Conservation (phyloP, 176 grass and related monocot genomes). For the Carex scoparia region DNA sequence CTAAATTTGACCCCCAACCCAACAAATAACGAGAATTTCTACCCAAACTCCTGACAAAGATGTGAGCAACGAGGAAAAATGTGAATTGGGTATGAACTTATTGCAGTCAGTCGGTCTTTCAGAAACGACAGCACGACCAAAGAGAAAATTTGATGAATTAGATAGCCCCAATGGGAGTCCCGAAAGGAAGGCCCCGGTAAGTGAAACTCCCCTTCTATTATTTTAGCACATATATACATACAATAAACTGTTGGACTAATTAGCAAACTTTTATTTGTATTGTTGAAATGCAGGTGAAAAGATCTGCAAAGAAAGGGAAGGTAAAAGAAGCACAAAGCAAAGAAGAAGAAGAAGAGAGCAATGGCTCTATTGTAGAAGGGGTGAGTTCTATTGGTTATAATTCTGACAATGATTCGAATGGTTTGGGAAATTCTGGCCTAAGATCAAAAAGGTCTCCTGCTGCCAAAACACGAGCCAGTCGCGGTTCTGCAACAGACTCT, state of each 20-base stretch:
- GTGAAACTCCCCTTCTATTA: neutral
- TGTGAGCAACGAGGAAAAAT: slow-evolving; percentile 32
- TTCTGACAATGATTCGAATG: slow-evolving; percentile 38
- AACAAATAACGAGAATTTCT: slow-evolving; percentile 2
- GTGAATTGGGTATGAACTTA: slow-evolving; percentile 30
- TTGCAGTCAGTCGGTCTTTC: slow-evolving; percentile 16
- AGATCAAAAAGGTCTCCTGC: slow-evolving; percentile 23
- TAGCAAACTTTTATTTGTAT: neutral
- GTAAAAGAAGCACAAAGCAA: slow-evolving; percentile 22
- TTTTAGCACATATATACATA: neutral
- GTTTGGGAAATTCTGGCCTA: neutral
- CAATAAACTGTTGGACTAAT: neutral
- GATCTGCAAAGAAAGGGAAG: slow-evolving; percentile 30
- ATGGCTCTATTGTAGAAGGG: neutral
- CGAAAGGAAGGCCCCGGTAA: slow-evolving; percentile 26
- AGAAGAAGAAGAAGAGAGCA: slow-evolving; percentile 30
- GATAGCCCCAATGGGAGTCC: neutral
- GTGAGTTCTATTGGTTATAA: slow-evolving; percentile 39
- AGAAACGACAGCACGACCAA: slow-evolving; percentile 11
- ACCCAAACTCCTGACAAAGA: slow-evolving; percentile 23
- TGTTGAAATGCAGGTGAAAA: slow-evolving; percentile 38
- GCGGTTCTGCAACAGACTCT: slow-evolving; percentile 43
- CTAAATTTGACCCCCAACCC: slow-evolving; percentile 38
- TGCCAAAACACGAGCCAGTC: slow-evolving; percentile 38
- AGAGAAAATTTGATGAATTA: slow-evolving; percentile 37